These are phyloP conservation scores for Fusarium torreyae DNA, from an alignment of 2,329 filamentous ascomycete species.

Conservation along the genomic window DNA sequence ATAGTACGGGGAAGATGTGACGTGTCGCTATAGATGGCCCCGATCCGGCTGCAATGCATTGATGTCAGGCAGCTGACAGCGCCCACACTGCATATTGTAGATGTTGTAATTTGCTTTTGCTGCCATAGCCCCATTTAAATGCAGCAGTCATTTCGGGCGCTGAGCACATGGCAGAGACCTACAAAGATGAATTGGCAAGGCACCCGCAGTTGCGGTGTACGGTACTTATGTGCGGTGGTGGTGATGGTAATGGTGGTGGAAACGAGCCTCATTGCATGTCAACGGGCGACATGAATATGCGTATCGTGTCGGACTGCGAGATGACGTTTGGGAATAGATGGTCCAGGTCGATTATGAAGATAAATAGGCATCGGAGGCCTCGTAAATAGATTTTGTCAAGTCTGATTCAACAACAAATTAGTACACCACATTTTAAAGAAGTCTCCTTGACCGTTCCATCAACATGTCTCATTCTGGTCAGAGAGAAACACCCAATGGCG, in stretches of 20 bases:
- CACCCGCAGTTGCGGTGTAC: constrained; percentile 23
- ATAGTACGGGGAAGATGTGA: constrained; percentile 18
- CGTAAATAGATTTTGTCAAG: not conserved
- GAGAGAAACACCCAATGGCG: not conserved
- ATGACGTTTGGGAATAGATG: not conserved
- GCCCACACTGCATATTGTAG: constrained; percentile 10
- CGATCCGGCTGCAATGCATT: constrained; percentile 15
- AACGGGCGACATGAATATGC: not conserved
- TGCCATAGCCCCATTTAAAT: constrained; percentile 4
- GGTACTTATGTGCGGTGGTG: too few species aligned
- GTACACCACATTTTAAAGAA: not conserved
- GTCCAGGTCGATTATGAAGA: not conserved
- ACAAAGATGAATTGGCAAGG: constrained; percentile 3
- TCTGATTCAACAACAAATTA: not conserved
- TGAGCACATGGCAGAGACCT: constrained; percentile 1
- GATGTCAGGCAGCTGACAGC: constrained; percentile 17
- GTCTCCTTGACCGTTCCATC: not conserved
- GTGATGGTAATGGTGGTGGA: constrained; percentile 5
- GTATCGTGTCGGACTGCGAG: not conserved
- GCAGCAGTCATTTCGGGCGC: constrained; percentile 1
- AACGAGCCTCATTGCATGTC: constrained; percentile 9
- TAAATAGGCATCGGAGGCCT: constrained; percentile 20
- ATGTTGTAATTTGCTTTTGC: constrained; percentile 29
- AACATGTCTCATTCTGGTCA: constrained; percentile 11
- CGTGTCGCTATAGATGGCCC: constrained; percentile 6